These are phyloP conservation scores for Trichosporon inkin DNA, from an alignment of 1,284 basidiomycete species.

Conservation along the genomic window DNA sequence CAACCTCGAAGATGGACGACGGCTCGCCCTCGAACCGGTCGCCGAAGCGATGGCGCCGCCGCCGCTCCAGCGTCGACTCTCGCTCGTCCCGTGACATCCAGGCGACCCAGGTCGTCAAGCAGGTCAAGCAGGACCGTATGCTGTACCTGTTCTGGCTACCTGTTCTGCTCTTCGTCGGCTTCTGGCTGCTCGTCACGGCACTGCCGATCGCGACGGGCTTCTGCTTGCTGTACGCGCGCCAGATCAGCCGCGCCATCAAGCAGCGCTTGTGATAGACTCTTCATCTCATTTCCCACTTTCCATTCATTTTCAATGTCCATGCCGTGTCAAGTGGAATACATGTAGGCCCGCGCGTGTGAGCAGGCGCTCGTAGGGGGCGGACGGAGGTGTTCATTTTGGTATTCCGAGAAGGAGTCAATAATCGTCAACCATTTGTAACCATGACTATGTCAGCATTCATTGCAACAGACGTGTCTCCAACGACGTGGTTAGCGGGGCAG, in stretches of 20 bases:
- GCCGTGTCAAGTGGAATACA: not conserved
- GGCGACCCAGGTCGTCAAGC: conserved; percentile 29
- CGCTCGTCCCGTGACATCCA: conserved; percentile 16
- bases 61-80: conserved; percentile 20
- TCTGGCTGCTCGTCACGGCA: conserved; percentile 46
- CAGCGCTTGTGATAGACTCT: conserved; percentile 24
- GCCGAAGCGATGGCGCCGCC: conserved; percentile 10
- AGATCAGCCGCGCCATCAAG: conserved; percentile 44
- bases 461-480: not conserved
- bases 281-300: not conserved
- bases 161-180: conserved; percentile 58
- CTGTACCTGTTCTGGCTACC: conserved; percentile 91
- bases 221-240: conserved; percentile 42
- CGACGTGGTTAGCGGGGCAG: too few relatives aligned
- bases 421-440: conserved; percentile 8
- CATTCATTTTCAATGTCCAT: not conserved
- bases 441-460: conserved; percentile 10
- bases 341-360: conserved; percentile 2
- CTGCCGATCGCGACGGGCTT: conserved; percentile 46
- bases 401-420: conserved; percentile 1
- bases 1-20: conserved; percentile 23
- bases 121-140: conserved; percentile 74
- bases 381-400: not conserved
- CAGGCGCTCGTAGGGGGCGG: not conserved
- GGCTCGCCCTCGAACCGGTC: conserved; percentile 6